Conservation (phyloP, 148 eudicot species). For the Drosera capensis region DNA sequence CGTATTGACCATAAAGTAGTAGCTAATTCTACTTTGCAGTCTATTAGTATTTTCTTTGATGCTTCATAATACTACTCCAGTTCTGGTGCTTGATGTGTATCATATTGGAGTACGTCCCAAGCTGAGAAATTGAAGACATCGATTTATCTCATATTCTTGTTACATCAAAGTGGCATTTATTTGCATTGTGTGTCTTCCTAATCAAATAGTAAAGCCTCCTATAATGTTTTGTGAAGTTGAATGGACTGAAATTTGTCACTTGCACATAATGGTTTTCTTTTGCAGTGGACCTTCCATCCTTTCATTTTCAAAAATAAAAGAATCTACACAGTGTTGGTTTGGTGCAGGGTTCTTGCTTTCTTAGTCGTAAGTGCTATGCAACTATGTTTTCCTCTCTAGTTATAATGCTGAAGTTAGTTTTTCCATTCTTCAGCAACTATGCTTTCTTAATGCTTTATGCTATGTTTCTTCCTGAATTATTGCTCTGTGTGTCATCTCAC, state of each 20-base stretch:
- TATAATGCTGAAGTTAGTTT: not conserved
- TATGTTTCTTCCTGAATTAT: slow-evolving; percentile 1
- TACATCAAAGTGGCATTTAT: no score
- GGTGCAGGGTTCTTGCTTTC: slow-evolving; percentile 98
- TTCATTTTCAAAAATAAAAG: slow-evolving; percentile 85
- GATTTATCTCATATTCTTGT: no score
- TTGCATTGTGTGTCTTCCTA: no score
- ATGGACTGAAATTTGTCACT: not conserved
- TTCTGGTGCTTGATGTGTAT: no score
- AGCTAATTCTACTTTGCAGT: no score
- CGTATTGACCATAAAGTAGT: no score
- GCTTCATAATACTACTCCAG: no score
- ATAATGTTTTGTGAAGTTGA: not conserved
- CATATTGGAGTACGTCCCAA: no score
- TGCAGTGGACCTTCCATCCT: slow-evolving; percentile 99
- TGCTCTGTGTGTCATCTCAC: slow-evolving; percentile 4
- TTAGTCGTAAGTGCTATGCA: slow-evolving; percentile 49
- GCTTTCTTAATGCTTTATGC: not conserved
- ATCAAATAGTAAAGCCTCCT: no score
- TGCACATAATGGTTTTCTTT: slow-evolving; percentile 1
- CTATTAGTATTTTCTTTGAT: no score
- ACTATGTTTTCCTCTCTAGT: not conserved
- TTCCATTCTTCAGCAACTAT: not conserved
- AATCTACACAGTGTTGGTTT: slow-evolving; percentile 85
- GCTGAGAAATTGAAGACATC: no score